phyloP scores from a whole-genome alignment of 176 grass and related monocot species.

The Oryza brachyantha region DNA sequence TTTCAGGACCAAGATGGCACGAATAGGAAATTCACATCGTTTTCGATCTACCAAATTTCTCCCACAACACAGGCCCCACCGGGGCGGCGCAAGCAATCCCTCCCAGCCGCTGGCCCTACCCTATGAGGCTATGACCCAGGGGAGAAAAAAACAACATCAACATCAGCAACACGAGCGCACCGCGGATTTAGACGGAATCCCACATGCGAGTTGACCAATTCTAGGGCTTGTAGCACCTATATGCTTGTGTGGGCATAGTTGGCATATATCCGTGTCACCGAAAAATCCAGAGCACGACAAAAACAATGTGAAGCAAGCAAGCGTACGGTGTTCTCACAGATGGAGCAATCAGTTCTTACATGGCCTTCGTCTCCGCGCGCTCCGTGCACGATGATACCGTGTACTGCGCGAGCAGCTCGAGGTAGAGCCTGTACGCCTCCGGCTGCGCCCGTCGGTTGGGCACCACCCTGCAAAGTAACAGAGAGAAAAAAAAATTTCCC shows the following conservation, averaged over 20 bases:
- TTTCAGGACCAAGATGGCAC: conserved; percentile 4
- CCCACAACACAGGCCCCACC: neutral
- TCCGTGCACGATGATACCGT: conserved; percentile 21
- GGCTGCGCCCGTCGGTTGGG: conserved; percentile 51
- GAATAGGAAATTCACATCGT: neutral
- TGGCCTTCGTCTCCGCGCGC: conserved; percentile 29
- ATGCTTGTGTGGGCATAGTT: neutral
- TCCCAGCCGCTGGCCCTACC: neutral
- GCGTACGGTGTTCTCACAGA: neutral
- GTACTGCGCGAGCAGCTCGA: conserved; percentile 54
- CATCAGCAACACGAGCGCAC: neutral
- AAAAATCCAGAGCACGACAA: neutral
- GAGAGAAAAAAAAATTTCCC: neutral
- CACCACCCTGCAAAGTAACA: conserved; percentile 36
- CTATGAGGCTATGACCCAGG: no score
- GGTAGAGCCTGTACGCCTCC: conserved; percentile 65
- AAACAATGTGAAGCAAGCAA: neutral
- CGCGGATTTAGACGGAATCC: neutral
- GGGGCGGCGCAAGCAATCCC: neutral
- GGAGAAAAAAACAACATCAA: neutral
- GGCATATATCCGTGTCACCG: neutral
- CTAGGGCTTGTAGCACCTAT: neutral
- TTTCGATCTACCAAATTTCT: conserved; percentile 1
- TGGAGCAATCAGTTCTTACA: neutral
- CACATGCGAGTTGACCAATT: neutral